A percentile compares a stretch with the other conserved stretches of the same genome.
phyloP scores from a whole-genome alignment of 441 rosid genomes.

The Kokia cookei region DNA sequence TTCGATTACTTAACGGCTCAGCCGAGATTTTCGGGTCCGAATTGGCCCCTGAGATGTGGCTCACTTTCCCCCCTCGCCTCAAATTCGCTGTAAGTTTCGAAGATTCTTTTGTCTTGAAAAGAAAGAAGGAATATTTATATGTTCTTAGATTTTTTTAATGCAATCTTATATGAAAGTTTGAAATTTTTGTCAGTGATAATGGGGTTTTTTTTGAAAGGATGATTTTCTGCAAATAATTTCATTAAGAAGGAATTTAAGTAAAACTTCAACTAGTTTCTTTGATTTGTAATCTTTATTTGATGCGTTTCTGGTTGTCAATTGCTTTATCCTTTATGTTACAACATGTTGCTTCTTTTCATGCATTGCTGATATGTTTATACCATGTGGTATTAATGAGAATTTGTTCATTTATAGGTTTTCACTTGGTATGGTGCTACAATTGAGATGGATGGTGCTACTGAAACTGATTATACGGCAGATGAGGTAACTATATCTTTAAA shows the following conservation, averaged over 20 bases:
- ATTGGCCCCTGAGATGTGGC: constrained; percentile 84
- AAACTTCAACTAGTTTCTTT: background rate
- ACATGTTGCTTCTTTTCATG: background rate
- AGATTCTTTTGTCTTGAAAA: background rate
- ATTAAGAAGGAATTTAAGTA: background rate
- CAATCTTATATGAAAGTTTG: background rate
- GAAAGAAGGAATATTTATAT: background rate
- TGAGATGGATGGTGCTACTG: constrained; percentile 80
- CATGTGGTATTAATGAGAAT: background rate
- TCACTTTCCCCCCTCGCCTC: constrained; percentile 78
- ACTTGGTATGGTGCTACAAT: constrained; percentile 93
- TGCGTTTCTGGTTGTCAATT: background rate
- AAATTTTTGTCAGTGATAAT: background rate
- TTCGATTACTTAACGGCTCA: constrained; percentile 65
- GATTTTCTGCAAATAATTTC: background rate
- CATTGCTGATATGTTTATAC: background rate
- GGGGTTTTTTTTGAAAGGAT: background rate
- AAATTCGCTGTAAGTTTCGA: constrained; percentile 62
- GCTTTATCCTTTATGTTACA: background rate
- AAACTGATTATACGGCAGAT: constrained; percentile 88
- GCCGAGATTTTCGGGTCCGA: constrained; percentile 93
- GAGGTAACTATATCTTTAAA: constrained; percentile 46
- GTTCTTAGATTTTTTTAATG: background rate
- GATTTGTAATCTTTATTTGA: background rate
- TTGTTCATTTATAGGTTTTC: constrained; percentile 46